Percentiles rank a stretch among this genome's conserved stretches.
phyloP scores from a whole-genome alignment of 495 filamentous ascomycete species.

The Neurospora sp. region DNA sequence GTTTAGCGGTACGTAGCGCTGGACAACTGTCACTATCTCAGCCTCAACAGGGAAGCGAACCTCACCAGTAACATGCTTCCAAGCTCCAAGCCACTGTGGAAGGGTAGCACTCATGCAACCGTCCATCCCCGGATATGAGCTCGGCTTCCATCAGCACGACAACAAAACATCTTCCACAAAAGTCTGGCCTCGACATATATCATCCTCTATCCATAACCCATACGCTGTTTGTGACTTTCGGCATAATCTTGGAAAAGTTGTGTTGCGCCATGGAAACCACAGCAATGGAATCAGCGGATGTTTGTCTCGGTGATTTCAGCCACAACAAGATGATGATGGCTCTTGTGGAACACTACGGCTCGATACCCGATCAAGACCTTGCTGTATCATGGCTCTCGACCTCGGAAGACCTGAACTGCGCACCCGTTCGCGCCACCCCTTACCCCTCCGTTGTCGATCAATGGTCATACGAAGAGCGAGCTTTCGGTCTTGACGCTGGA shows the following conservation, averaged over 20 bases:
- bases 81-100: background rate
- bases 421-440: background rate
- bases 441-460: background rate
- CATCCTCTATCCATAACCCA: background rate
- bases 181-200: background rate
- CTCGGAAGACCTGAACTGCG: background rate
- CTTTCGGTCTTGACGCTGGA: background rate
- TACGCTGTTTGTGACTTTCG: background rate
- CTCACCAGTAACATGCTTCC: background rate
- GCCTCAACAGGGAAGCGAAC: background rate
- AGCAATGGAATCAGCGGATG: background rate
- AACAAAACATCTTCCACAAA: background rate
- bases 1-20: background rate
- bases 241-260: background rate
- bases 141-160: background rate
- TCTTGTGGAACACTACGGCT: background rate
- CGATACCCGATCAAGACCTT: background rate
- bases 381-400: background rate
- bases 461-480: background rate
- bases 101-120: background rate
- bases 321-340: background rate
- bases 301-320: background rate
- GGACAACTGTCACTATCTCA: background rate
- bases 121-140: background rate
- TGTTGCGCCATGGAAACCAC: background rate